Evolutionary conservation across 2,329 filamentous ascomycete genomes (phyloP).

Genomic region (Ceratocystis eucalypticola): DNA sequence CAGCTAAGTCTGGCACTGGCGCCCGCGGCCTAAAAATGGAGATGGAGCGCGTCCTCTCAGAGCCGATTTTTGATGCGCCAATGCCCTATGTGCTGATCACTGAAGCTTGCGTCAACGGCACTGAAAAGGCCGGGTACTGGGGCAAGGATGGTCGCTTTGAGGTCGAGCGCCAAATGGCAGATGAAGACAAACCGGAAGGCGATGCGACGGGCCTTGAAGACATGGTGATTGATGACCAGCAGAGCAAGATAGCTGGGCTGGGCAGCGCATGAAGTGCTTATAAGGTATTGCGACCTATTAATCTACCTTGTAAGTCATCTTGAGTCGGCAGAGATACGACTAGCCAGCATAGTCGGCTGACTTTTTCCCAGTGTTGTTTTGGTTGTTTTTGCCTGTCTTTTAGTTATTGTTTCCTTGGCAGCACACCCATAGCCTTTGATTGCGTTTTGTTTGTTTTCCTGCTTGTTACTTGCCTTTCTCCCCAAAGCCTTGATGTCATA

Average conservation of each 20-base stretch:
- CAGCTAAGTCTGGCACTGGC: slow-evolving; percentile 52
- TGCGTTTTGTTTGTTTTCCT: background rate
- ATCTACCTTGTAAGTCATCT: background rate
- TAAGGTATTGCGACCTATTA: background rate
- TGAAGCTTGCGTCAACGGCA: slow-evolving; percentile 51
- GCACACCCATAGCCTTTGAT: background rate
- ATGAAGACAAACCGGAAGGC: slow-evolving; percentile 39
- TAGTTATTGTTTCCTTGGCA: background rate
- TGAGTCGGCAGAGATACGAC: background rate
- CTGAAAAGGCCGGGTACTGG: slow-evolving; percentile 47
- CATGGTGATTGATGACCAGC: slow-evolving; percentile 23
- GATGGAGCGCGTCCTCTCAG: slow-evolving; percentile 63
- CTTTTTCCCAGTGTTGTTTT: background rate
- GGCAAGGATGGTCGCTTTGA: slow-evolving; percentile 58
- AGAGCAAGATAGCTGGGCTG: slow-evolving; percentile 34
- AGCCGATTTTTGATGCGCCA: slow-evolving; percentile 71
- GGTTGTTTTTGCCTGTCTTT: background rate
- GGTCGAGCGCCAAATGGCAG: slow-evolving; percentile 52
- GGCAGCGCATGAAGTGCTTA: slow-evolving; percentile 31
- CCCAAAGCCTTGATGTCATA: background rate
- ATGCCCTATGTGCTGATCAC: slow-evolving; percentile 63
- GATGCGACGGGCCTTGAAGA: slow-evolving; percentile 13
- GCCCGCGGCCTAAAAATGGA: slow-evolving; percentile 67
- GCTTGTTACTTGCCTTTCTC: background rate
- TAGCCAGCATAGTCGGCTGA: background rate